A percentile compares a stretch with the other conserved stretches of the same genome.
Evolutionary conservation across 768 basidiomycete species (phyloP).

Genomic region (Suillus clintonianus): DNA sequence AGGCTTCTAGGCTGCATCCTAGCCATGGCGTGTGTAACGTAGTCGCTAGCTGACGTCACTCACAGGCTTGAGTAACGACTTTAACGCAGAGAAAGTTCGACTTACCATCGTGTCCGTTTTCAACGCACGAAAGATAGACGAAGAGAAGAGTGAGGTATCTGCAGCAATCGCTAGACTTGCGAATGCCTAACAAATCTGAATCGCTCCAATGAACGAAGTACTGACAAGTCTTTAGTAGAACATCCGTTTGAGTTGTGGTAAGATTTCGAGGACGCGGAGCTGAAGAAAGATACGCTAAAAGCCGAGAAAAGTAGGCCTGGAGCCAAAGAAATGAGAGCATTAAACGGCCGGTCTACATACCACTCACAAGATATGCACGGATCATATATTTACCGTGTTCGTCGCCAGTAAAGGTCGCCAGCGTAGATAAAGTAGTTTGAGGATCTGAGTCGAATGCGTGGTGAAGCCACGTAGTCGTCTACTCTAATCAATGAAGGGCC

Average conservation of each 20-base stretch:
- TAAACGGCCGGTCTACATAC: no score
- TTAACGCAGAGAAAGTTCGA: background rate
- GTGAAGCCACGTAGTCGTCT: slow-evolving; percentile 59
- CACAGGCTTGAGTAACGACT: background rate
- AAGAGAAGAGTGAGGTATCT: slow-evolving; percentile 29
- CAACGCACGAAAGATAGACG: slow-evolving; percentile 20
- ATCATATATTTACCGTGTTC: slow-evolving; percentile 1
- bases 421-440: background rate
- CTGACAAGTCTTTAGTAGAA: slow-evolving; percentile 22
- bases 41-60: background rate
- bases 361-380: slow-evolving; percentile 1
- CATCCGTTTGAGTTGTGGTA: slow-evolving; percentile 15
- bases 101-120: slow-evolving; percentile 20
- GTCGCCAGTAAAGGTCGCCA: background rate
- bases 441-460: slow-evolving; percentile 21
- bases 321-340: background rate
- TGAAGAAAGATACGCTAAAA: slow-evolving; percentile 20
- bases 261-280: slow-evolving; percentile 12
- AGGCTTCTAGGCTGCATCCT: background rate
- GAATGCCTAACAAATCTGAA: slow-evolving; percentile 25
- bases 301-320: slow-evolving; percentile 24
- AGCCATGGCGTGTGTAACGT: background rate
- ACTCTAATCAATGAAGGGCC: slow-evolving; percentile 8
- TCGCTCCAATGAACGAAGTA: slow-evolving; percentile 24
- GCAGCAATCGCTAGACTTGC: slow-evolving; percentile 29